Evolutionary conservation across 441 rosid genomes (phyloP), one percentile per base, ranked within the genome.

Genomic region (Rhodomyrtus psidioides): DNA sequence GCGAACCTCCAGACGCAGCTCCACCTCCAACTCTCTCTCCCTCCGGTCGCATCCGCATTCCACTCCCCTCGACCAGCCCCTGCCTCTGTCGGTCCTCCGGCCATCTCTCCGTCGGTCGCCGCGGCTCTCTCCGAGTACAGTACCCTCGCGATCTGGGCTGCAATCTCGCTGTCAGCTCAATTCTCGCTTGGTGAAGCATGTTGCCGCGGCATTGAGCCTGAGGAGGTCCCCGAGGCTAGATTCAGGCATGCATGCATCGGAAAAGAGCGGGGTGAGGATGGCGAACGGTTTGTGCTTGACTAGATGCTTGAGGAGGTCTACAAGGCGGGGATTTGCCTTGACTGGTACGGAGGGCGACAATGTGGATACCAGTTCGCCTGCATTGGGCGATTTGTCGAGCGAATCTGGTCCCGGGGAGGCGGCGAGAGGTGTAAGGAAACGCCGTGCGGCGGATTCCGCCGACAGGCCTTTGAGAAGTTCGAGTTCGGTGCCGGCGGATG

Each of bases 181-280:
- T 44, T 55, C 55, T 15, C 39, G 74, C 70, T 34, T 85, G 83
- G 65, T 13, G 34, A 70, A 39, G 55, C 86, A 85, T 44, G 62
- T 84, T 14, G 55, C 12, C 39, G 44, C 49, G 54, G 53, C 86
- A 28, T 70, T 39, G 83, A 55, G 58, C 51, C 70, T 85, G 75
- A 81, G 84, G 58, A 85, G 75, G 87, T 82, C 58, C 62, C 84
- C 81, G 55, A 58, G 59, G 81, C 87, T 85, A 9, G 84, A 46
- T 24, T 51, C 57, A 0, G 28, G 23, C 54, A 19, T 51, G 54
- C 49, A 51, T 24, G 51, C 57, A 13, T 34, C 84, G 39, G 84
- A 53, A 53, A 34, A 17, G 46, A 65, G 58, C 55, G 60, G 62
- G 53, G 81, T 13, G 79, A 70, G 49, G 51, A 9, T 30, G 28